A percentile compares a stretch with the other conserved stretches of the same genome.
phyloP scores from a whole-genome alignment of 768 basidiomycete genomes.

The Pulveroboletus sp. region DNA sequence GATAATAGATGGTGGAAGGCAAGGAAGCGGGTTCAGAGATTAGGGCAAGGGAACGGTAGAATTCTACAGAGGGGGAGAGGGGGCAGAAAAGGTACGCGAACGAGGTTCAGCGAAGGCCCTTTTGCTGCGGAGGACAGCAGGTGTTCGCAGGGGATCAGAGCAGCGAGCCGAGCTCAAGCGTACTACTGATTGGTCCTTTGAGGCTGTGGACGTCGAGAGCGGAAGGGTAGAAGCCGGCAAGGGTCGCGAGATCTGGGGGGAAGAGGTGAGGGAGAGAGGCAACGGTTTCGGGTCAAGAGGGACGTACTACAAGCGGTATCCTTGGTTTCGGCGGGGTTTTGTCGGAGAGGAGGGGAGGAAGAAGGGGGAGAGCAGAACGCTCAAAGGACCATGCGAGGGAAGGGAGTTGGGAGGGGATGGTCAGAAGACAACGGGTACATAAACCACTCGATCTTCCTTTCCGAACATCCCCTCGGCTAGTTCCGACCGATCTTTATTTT shows the following conservation, averaged over 20 bases:
- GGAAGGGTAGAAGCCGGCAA: constrained; percentile 74
- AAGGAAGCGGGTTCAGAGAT: constrained; percentile 9
- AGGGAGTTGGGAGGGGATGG: constrained; percentile 20
- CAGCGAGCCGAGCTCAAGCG: constrained; percentile 76
- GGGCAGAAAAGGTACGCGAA: constrained; percentile 40
- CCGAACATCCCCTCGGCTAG: constrained; percentile 26
- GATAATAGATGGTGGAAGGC: constrained; percentile 2
- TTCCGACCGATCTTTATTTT: constrained; percentile 14
- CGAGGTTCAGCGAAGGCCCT: constrained; percentile 39
- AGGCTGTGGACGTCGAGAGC: constrained; percentile 31
- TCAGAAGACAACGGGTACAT: constrained; percentile 31
- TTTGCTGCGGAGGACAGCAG: constrained; percentile 19
- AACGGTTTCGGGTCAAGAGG: neutral
- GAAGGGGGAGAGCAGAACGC: constrained; percentile 22
- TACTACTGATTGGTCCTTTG: constrained; percentile 39
- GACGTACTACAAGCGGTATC: constrained; percentile 48
- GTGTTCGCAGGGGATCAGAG: constrained; percentile 29
- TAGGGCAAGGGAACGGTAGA: constrained; percentile 14
- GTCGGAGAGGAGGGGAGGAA: constrained; percentile 33
- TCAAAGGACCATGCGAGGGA: constrained; percentile 35
- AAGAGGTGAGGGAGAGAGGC: neutral
- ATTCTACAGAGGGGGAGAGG: constrained; percentile 20
- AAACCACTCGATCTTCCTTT: constrained; percentile 15
- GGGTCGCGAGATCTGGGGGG: constrained; percentile 81
- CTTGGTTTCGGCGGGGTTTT: constrained; percentile 45